Evolutionary conservation across 2,329 filamentous ascomycete species (phyloP).

Genomic region (Fusarium pseudoanthophilum): DNA sequence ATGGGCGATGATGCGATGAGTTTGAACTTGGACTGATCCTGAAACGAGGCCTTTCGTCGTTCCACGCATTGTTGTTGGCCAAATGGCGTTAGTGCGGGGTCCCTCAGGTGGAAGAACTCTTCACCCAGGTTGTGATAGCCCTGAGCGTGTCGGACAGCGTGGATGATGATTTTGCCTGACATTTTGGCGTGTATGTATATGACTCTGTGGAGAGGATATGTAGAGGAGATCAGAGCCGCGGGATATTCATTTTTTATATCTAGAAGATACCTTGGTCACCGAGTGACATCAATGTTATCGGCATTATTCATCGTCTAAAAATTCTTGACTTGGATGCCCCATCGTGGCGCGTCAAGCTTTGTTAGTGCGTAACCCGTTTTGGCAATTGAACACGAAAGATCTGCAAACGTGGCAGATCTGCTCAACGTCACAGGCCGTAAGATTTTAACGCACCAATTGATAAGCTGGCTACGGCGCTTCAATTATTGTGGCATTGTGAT

Average conservation of each 20-base stretch:
- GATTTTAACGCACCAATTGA: background rate
- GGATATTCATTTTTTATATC: background rate
- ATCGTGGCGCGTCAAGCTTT: constrained; percentile 1
- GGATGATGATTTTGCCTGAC: constrained; percentile 23
- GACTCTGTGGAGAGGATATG: background rate
- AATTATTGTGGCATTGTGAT: background rate
- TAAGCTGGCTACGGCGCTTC: background rate
- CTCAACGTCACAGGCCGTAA: constrained; percentile 13
- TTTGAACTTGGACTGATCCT: constrained; percentile 30
- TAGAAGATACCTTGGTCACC: background rate
- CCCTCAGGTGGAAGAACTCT: constrained; percentile 29
- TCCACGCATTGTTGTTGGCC: constrained; percentile 28
- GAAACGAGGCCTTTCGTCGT: constrained; percentile 27
- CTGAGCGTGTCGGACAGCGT: constrained; percentile 30
- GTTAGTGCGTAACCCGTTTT: constrained; percentile 12
- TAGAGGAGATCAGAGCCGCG: background rate
- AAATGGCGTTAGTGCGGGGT: constrained; percentile 32
- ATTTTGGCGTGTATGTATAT: background rate
- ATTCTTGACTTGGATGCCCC: constrained; percentile 3
- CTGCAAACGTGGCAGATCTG: constrained; percentile 21
- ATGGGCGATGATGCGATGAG: constrained; percentile 29
- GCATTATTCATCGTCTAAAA: constrained; percentile 7
- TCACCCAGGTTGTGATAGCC: constrained; percentile 35
- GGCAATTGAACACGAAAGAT: constrained; percentile 30
- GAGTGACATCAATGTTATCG: constrained; percentile 3